Evolutionary conservation across 768 basidiomycete species (phyloP), one percentile per base, ranked within the genome.

Genomic region (Filobasidium floriforme): DNA sequence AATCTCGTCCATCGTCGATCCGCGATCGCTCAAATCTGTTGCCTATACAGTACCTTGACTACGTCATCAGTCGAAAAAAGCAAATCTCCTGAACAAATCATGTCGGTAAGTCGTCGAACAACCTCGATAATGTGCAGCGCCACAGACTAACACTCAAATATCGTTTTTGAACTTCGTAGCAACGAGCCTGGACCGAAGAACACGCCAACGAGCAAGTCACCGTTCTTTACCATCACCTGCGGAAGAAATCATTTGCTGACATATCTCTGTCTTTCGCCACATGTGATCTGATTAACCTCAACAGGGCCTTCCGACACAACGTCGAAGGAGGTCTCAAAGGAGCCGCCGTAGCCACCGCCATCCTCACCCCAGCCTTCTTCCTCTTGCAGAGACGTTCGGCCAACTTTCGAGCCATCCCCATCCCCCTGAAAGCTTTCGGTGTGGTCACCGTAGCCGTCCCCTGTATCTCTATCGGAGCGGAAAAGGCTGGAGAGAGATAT

Each of bases 401-500:
- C 15, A 59, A 63, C 14, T 78, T 74, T 60, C 68, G 73, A 41
- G 67, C 66, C 9, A 62, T 78, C 1, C 75, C 76, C 11, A 18
- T 72, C 12, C 71, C 73, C 12, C 69, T 75, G 40, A 76, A 75
- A 68, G 76, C 76, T 1, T 66, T 75, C 43, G 74, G 73, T 26
- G 65, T 61, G 7, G 74, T 76, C 43, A 67, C 71, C 24, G 46
- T 76, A 46, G 60, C 68, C 59, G 70, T 77, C 4, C 76, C 76
- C 4, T 63, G 62, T 37, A 74, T 77, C 46, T 68, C 66, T 1
- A 71, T 77, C 65, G 32, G 67, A 5, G 76, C 75, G 12, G 77
- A 78, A 64, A 74, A 76, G 41, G 70, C 73, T 22, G 77, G 77
- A 59, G 76, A 74, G 59, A 70, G 71, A 6, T 78, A 72, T 63